Conservation (phyloP, 2,329 filamentous ascomycete species). For the Intubia oerlemansii region DNA sequence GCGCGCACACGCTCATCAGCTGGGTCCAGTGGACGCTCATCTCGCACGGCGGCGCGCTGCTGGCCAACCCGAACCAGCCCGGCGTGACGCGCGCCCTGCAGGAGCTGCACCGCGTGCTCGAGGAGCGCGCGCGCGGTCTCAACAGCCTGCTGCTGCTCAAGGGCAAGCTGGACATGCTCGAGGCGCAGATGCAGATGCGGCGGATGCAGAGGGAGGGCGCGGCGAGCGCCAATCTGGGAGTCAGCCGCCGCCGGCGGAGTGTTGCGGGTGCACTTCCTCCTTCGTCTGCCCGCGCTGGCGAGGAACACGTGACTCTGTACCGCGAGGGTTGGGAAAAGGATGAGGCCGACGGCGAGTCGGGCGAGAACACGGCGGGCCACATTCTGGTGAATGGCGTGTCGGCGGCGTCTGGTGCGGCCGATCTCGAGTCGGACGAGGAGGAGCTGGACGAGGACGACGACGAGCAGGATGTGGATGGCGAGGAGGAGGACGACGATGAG, state of each 20-base stretch:
- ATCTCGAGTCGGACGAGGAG: slow-evolving; percentile 19
- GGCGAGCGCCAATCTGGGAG: slow-evolving; percentile 6
- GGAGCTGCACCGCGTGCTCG: slow-evolving; percentile 67
- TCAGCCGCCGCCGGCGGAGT: too few species aligned
- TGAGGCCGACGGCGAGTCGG: slow-evolving; percentile 20
- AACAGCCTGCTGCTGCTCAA: slow-evolving; percentile 71
- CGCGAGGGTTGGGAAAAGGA: slow-evolving; percentile 59
- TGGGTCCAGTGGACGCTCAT: slow-evolving; percentile 95
- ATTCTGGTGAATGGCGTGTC: slow-evolving; percentile 14
- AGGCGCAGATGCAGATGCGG: slow-evolving; percentile 69
- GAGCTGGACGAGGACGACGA: slow-evolving; percentile 71
- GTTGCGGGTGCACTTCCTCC: too few species aligned
- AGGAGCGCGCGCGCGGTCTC: slow-evolving; percentile 65
- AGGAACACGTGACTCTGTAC: slow-evolving; percentile 47
- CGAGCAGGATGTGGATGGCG: slow-evolving; percentile 12
- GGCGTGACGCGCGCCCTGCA: slow-evolving; percentile 59
- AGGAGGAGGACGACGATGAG: slow-evolving; percentile 29
- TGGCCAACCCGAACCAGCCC: slow-evolving; percentile 59
- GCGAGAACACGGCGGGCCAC: slow-evolving; percentile 10
- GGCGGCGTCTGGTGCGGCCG: not conserved
- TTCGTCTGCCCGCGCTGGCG: too few species aligned
- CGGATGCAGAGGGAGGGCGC: slow-evolving; percentile 31
- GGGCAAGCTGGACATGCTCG: slow-evolving; percentile 86
- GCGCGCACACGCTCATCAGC: slow-evolving; percentile 73
- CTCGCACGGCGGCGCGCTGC: slow-evolving; percentile 71